phyloP scores from a whole-genome alignment of 208 protist species.

The Leishmania guyanensis region DNA sequence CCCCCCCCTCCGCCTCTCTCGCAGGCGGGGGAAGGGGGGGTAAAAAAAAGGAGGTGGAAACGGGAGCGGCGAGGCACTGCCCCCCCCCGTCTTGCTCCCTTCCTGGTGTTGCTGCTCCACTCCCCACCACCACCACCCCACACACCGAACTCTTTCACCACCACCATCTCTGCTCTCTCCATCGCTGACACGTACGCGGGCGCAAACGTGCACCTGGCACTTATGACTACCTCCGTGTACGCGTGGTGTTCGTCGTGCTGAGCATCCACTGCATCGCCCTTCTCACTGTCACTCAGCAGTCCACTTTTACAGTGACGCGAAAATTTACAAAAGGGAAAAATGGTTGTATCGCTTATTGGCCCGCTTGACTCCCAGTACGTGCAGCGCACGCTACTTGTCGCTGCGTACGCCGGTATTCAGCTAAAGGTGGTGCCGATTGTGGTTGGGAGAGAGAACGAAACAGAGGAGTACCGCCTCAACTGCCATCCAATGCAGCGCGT shows the following conservation, averaged over 20 bases:
- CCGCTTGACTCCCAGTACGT: conserved; percentile 49
- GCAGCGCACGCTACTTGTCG: conserved; percentile 67
- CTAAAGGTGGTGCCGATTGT: conserved; percentile 61
- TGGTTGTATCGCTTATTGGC: conserved; percentile 71
- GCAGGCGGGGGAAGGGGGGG: not conserved
- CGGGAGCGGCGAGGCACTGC: not conserved
- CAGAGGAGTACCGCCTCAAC: conserved; percentile 64
- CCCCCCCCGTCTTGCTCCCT: not conserved
- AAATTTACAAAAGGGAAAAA: conserved; percentile 5
- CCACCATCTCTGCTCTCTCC: not conserved
- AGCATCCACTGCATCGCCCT: not conserved
- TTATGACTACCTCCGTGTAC: not conserved
- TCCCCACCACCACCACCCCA: no score
- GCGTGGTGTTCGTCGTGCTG: not conserved
- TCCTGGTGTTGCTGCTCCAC: not conserved
- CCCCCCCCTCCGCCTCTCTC: not conserved
- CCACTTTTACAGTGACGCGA: not conserved
- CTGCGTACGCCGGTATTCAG: conserved; percentile 64
- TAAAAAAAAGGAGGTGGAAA: not conserved
- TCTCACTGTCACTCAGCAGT: not conserved
- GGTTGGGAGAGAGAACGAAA: conserved; percentile 55
- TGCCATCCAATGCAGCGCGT: conserved; percentile 66
- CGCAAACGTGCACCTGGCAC: not conserved
- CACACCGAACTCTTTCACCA: not conserved
- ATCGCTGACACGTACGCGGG: not conserved